Evolutionary conservation across 345 rosid genomes (phyloP), one percentile per base, ranked within the genome.

Genomic region (Bruguiera sexangula): DNA sequence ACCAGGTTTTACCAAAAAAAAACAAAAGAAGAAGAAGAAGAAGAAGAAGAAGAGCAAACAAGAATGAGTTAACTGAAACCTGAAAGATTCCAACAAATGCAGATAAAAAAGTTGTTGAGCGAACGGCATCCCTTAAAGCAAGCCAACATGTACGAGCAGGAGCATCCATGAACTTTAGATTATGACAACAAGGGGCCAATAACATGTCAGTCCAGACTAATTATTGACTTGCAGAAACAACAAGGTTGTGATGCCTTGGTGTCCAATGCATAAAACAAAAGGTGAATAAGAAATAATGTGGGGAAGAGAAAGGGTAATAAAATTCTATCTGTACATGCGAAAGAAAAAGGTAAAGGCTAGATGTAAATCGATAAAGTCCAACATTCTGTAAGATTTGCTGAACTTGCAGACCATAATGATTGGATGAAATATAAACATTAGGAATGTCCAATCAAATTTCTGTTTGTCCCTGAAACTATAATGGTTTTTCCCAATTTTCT

Each of bases 81-180:
- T 96, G 99, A 82, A 96, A 96, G 64, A 96, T 83, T 66, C 97
- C 99, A 76, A 92, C 99, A 85, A 96, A 96, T 60, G 97, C 98
- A 73, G 98, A 96, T 81, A 96, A 84, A 84, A 96, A 96, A 18
- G 96, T 57, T 1, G 99, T 96, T 6, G 99, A 96, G 71, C 88
- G 89, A 76, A 90, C 95, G 66, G 99, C 85, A 72, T 85, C 98
- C 83, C 86, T 87, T 53, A 90, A 68, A 69, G 98, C 97, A 72
- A 77, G 74, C 97, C 96, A 96, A 57, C 87, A 86, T 73, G 93
- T 90, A 18, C 87, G 88, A 73, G 83, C 90, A 76, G 97, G 99
- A 37, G 98, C 76, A 65, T 86, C 93, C 98, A 86, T 80, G 75
- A 96, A 96, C 99, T 96, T 79, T 27, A 78, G 66, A 63, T 21